Conservation (phyloP, 164 flowering plant species). For the Vitis amurensis region DNA sequence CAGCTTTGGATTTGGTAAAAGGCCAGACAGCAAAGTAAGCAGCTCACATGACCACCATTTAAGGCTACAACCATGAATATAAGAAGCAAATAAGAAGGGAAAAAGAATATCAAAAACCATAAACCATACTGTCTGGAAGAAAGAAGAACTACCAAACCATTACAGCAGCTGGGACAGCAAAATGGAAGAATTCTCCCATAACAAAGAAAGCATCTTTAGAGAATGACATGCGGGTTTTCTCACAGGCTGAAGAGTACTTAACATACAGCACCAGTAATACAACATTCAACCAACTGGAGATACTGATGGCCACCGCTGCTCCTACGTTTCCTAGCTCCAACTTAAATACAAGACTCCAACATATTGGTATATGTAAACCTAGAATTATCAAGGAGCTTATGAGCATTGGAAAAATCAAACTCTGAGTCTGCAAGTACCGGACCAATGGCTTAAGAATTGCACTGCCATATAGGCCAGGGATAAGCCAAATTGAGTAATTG, state of each 20-base stretch:
- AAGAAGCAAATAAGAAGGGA: background rate
- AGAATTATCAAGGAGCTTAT: slow-evolving; percentile 23
- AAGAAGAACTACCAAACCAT: slow-evolving; percentile 38
- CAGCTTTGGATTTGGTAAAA: slow-evolving; percentile 37
- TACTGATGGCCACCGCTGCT: slow-evolving; percentile 32
- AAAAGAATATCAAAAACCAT: background rate
- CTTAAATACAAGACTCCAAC: slow-evolving; percentile 36
- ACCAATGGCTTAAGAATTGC: slow-evolving; percentile 32
- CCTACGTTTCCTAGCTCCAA: slow-evolving; percentile 28
- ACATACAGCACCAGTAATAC: slow-evolving; percentile 27
- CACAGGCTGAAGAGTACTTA: slow-evolving; percentile 31
- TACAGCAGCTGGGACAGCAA: slow-evolving; percentile 43
- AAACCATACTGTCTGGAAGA: background rate
- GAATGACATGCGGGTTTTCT: slow-evolving; percentile 22
- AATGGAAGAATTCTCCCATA: slow-evolving; percentile 25
- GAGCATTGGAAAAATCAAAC: slow-evolving; percentile 41
- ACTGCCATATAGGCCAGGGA: slow-evolving; percentile 33
- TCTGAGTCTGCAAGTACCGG: slow-evolving; percentile 40
- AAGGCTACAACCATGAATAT: slow-evolving; percentile 11
- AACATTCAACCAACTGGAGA: slow-evolving; percentile 40
- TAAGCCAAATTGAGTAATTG: slow-evolving; percentile 33
- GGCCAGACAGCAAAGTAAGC: slow-evolving; percentile 34
- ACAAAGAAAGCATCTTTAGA: slow-evolving; percentile 25
- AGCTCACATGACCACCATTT: slow-evolving; percentile 44
- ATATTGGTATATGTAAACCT: slow-evolving; percentile 24